Conservation (phyloP, 768 basidiomycete genomes). For the Serendipita vermifera region DNA sequence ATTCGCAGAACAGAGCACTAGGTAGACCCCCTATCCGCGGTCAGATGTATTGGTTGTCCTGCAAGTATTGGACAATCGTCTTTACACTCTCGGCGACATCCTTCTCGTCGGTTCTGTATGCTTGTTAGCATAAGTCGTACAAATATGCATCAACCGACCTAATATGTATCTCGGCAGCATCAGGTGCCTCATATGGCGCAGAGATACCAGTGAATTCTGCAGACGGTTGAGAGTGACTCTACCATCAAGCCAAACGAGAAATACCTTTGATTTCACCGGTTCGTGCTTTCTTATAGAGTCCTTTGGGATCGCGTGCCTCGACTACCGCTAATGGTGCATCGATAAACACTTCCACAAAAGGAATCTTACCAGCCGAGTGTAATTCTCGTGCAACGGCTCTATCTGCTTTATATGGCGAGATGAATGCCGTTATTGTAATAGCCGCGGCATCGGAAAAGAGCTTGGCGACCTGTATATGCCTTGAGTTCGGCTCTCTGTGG, state of each 20-base stretch:
- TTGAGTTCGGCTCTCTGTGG: not conserved
- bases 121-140: not conserved
- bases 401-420: slow-evolving; percentile 92
- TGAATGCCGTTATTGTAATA: slow-evolving; percentile 88
- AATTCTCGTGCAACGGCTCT: slow-evolving; percentile 68
- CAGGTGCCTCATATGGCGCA: slow-evolving; percentile 88
- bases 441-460: slow-evolving; percentile 82
- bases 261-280: slow-evolving; percentile 91
- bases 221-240: not conserved
- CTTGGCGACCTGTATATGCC: slow-evolving; percentile 64
- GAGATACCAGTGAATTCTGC: slow-evolving; percentile 96
- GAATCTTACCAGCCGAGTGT: slow-evolving; percentile 57
- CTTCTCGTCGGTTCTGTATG: slow-evolving; percentile 54
- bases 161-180: slow-evolving; percentile 80
- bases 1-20: too few relatives aligned
- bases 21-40: not conserved
- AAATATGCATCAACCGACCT: too few relatives aligned
- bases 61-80: slow-evolving; percentile 68
- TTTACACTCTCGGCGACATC: slow-evolving; percentile 68
- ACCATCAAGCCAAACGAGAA: slow-evolving; percentile 9
- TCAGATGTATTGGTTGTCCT: slow-evolving; percentile 34
- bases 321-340: slow-evolving; percentile 83
- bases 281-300: slow-evolving; percentile 91
- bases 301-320: slow-evolving; percentile 92
- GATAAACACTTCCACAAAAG: slow-evolving; percentile 89